Evolutionary conservation across 2,329 filamentous ascomycete species (phyloP).

Genomic region (Beauveria sp.): DNA sequence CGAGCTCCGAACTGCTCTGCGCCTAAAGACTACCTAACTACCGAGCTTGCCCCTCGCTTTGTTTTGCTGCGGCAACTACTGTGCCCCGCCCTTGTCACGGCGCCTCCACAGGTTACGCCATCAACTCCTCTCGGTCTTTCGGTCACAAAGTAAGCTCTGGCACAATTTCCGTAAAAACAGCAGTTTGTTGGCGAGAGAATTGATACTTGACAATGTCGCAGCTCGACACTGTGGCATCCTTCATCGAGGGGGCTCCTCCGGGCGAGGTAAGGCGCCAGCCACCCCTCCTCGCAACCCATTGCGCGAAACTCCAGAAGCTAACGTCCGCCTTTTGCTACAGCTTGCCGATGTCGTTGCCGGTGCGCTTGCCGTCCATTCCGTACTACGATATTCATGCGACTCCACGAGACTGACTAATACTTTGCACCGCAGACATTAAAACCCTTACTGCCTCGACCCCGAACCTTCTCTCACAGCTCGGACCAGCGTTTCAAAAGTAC

Average conservation of each 20-base stretch:
- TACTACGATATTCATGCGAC: not conserved
- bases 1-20: not conserved
- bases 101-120: conserved; percentile 11
- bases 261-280: conserved; percentile 66
- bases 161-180: not conserved
- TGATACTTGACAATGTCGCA: conserved; percentile 26
- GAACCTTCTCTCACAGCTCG: conserved; percentile 61
- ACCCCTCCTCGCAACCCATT: conserved; percentile 9
- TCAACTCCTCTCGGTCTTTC: conserved; percentile 2
- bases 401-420: not conserved
- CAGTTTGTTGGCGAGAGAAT: conserved; percentile 5
- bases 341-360: conserved; percentile 82
- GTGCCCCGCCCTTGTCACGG: conserved; percentile 9
- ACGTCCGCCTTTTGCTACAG: conserved; percentile 35
- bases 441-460: conserved; percentile 65
- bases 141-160: not conserved
- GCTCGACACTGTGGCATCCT: conserved; percentile 58
- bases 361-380: conserved; percentile 31
- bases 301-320: conserved; percentile 21
- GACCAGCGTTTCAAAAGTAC: conserved; percentile 84
- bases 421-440: conserved; percentile 67
- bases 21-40: not conserved
- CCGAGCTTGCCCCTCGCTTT: not conserved
- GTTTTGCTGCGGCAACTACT: not conserved
- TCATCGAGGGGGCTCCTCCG: conserved; percentile 88